Evolutionary conservation across 2,329 filamentous ascomycete species (phyloP).

Genomic region (Hymenotorrendiella dingleyae): DNA sequence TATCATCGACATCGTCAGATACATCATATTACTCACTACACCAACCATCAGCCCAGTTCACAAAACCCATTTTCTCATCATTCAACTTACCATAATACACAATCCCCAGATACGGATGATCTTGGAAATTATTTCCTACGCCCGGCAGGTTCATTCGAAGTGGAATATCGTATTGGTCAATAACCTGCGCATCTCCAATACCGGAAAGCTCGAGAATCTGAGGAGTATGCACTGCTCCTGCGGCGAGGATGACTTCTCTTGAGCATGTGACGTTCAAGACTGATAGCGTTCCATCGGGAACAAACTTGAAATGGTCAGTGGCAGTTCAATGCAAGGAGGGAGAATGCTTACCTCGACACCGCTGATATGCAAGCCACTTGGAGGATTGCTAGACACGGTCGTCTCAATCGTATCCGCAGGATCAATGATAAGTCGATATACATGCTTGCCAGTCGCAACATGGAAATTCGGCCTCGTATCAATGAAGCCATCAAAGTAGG

Average conservation of each 20-base stretch:
- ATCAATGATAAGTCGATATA: conserved; percentile 32
- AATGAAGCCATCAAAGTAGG: conserved; percentile 35
- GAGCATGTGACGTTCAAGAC: conserved; percentile 32
- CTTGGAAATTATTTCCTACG: conserved; percentile 55
- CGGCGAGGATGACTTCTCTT: conserved; percentile 46
- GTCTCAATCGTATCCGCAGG: not conserved
- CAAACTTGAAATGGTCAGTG: conserved; percentile 14
- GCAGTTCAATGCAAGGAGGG: no score
- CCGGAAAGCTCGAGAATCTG: conserved; percentile 42
- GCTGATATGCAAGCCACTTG: conserved; percentile 20
- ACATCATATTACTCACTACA: conserved; percentile 19
- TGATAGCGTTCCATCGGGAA: conserved; percentile 16
- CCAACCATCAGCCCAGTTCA: conserved; percentile 7
- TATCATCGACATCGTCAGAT: conserved; percentile 17
- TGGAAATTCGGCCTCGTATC: conserved; percentile 35
- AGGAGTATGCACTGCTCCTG: conserved; percentile 41
- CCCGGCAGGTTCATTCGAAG: conserved; percentile 52
- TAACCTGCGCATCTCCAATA: conserved; percentile 36
- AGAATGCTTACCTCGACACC: conserved; percentile 34
- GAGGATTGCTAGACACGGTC: conserved; percentile 9
- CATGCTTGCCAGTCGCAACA: conserved; percentile 35
- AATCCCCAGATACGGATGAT: conserved; percentile 37
- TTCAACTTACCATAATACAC: conserved; percentile 21
- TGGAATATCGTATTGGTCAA: conserved; percentile 39
- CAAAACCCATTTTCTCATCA: no score